These are phyloP conservation scores for Citrus glauca DNA, from an alignment of 345 rosid species.

Conservation along the genomic window DNA sequence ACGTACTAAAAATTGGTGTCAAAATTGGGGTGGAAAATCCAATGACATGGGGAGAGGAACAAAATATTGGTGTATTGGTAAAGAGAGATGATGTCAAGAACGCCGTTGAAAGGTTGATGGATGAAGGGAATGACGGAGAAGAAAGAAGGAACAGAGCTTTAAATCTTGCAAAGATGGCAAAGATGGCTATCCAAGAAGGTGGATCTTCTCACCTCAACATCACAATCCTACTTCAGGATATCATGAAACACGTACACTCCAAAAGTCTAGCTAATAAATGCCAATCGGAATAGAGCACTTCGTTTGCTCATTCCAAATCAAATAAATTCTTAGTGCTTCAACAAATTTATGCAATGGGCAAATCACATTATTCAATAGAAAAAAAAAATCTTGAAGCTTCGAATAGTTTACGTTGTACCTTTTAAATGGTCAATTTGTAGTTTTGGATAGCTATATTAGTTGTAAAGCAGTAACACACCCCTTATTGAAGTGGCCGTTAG, in stretches of 20 bases:
- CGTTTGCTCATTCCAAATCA: too few species aligned
- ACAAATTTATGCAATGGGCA: too few species aligned
- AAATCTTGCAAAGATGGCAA: constrained; percentile 3
- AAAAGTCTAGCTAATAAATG: background rate
- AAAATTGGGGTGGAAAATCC: background rate
- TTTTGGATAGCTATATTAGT: too few species aligned
- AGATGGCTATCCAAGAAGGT: constrained; percentile 5
- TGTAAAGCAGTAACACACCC: too few species aligned
- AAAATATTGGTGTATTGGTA: background rate
- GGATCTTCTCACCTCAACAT: constrained; percentile 5
- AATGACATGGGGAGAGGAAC: background rate
- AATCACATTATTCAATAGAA: too few species aligned
- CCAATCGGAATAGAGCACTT: background rate
- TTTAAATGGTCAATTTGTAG: too few species aligned
- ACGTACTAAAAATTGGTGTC: background rate
- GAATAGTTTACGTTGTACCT: too few species aligned
- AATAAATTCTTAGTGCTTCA: too few species aligned
- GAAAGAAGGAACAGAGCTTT: constrained; percentile 4
- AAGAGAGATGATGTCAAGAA: background rate
- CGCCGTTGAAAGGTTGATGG: background rate
- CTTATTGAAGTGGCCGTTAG: too few species aligned
- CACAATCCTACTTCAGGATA: background rate
- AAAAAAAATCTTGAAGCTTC: too few species aligned
- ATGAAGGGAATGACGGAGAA: background rate
- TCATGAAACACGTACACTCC: background rate